Evolutionary conservation across 1,284 basidiomycete species (phyloP), one percentile per base, ranked within the genome.

Genomic region (Ceratobasidium sp.): DNA sequence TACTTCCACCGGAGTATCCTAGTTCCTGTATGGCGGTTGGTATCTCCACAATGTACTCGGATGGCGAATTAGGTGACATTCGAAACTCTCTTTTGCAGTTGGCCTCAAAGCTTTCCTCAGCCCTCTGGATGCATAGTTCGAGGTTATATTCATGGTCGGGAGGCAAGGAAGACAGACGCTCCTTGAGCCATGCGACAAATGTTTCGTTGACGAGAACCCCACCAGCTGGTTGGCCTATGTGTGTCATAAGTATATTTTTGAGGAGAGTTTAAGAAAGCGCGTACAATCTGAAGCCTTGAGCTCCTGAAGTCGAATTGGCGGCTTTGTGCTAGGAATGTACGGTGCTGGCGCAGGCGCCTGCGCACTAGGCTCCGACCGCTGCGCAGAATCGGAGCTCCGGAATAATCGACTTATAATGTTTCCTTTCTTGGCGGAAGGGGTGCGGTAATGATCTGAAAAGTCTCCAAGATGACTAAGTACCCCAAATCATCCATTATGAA

Each of bases 71-170:
- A 10, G 43, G n/a, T 18, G 36, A 43, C n/a, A 6, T 30, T 12
- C n/a, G 18, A n/a, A 64, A 64, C 60, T 64, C 60, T 21, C 60
- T 43, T 14, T 64, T 64, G 45, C 60, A 64, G 45, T 64, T 30
- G 5, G 43, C 5, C 41, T 64, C 60, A 30, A 64, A 64, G 26
- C 30, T 64, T 34, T 64, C 60, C 28, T 64, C 60, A 16, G 43
- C 60, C 28, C 50, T 64, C 45, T 50, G 60, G 8, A 64, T 28
- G 32, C 41, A 64, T 23, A 30, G 45, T n/a, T 64, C 60, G 14
- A 64, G 26, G n/a, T 34, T 30, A 16, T 50, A 46, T 21, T 9
- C 18, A 23, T 64, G 43, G 10, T 50, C 43, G 26, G 43, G 60
- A 2, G 60, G 60, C 3, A 48, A 18, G 3, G 60, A 23, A 10